Evolutionary conservation across 2,329 filamentous ascomycete species (phyloP), one percentile per base, ranked within the genome.

Genomic region (Podosphaera leucotricha): DNA sequence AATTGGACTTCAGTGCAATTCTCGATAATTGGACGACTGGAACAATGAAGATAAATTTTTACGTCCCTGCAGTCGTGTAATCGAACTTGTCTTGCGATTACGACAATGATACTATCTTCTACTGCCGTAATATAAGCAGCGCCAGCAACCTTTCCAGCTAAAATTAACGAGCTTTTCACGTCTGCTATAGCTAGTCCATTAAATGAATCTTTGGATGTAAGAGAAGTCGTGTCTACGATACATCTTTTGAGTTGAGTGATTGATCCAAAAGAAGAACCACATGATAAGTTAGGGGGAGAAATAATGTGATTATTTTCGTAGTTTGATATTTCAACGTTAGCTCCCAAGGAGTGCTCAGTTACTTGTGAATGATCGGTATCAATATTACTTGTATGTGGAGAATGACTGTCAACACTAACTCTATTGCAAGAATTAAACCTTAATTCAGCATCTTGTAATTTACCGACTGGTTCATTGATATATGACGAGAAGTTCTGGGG

Each of bases 11-110:
- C 69, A 20, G 62, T 68, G 58, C 87, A 95, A 51, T 90, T 79
- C 60, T 98, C 90, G 50, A 98, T 92, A 53, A 98, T 94, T 0
- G 90, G 90, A 48, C 85, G 75, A 54, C 82, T 90, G 1, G 68
- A 66, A 56, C 81, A 86, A 50, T 78, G 71, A 46, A 98, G 65
- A 58, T 95, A 95, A 10, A 98, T 68, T 51, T 83, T 75, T 30
- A 92, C 80, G 48, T 85, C 71, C 38, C 64, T 67, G 56, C 83
- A 92, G 51, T 87, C 80, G 58, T 98, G 90, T 65, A 98, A 87
- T 19, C 90, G 73, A 54, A 93, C 84, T 60, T 98, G 90, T n/a
- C 80, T 71, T 43, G 82, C 80, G 6, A 73, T 68, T 2, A 93
- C 75, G 0, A 94, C 74, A 13, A 92, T 60, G n/a, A 84, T 71